Base-by-base conservation (phyloP, 805 yeast species). In the Hyphopichia homilentoma region DNA sequence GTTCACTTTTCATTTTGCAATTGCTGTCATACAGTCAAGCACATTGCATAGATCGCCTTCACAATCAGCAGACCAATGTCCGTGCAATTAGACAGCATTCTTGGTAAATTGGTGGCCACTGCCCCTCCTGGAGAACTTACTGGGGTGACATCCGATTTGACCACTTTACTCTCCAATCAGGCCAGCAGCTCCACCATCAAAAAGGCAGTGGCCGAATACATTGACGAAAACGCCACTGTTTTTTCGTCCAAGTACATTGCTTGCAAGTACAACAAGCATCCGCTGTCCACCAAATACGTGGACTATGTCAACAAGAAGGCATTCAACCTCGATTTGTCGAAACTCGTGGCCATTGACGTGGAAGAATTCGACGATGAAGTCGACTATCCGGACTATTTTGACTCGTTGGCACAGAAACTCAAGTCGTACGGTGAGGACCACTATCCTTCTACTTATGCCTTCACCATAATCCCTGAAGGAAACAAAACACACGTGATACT, bases 271-370 rank as follows among this genome's bases (percentile, higher is more conserved):
- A 65, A 58, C 39, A 64, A 62, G 37, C 58, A 54, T 31, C 26
- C 41, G 4, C 30, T 30, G 13, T 50, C 65, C 4, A 52, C 77
- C 11, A 79, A 77, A 47, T 70, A 60, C 41, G 47, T 69, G 42
- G 94, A 84, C 48, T 72, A 69, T 19, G 57, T 57, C 1, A 58
- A 55, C 18, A 66, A 70, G 16, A 52, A 70, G 32, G 53, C 64
- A 25, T 81, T 82, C 52, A 75, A 76, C 35, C 75, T 82, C 29
- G 84, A 84, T 50, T 74, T 79, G 40, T 50, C 66, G 7, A 54
- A 61, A 5, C 62, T 62, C 34, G 58, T 50, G 32, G 79, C 74
- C 11, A 64, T 74, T 27, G 84, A 79, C 42, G 46, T 79, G 21
- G 85, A 79, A 40, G 46, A 57, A 1, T 61, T 53, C 32, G 56